Conservation (phyloP, 371 early-diverging fungal genomes). For the Lichtheimia ornata region DNA sequence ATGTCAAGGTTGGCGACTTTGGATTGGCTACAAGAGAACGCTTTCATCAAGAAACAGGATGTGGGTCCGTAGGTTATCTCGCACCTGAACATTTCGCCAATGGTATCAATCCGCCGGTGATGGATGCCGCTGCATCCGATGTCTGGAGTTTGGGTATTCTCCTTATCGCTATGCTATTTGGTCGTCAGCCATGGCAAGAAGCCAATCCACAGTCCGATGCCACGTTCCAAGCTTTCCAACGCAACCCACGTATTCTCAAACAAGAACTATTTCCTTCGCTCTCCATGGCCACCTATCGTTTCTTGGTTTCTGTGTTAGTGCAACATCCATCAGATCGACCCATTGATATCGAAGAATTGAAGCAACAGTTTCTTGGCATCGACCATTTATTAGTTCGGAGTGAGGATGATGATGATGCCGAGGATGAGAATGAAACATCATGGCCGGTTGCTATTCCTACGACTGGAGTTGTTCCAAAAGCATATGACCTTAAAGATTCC, state of each 20-base stretch:
- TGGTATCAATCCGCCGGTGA: neutral
- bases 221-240: constrained; percentile 57
- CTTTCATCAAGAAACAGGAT: constrained; percentile 74
- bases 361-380: constrained; percentile 30
- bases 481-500: constrained; percentile 35
- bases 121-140: constrained; percentile 68
- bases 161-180: constrained; percentile 71
- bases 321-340: constrained; percentile 35
- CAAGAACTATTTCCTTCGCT: constrained; percentile 54
- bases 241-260: constrained; percentile 50
- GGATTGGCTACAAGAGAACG: constrained; percentile 79
- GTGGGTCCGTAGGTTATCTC: constrained; percentile 74
- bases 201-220: constrained; percentile 52
- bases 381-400: constrained; percentile 30
- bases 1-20: constrained; percentile 83
- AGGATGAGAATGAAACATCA: constrained; percentile 16
- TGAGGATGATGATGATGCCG: constrained; percentile 35
- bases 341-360: constrained; percentile 31
- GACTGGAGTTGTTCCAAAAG: constrained; percentile 19
- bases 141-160: constrained; percentile 81
- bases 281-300: constrained; percentile 22
- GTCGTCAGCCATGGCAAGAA: constrained; percentile 82
- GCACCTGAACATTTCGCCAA: constrained; percentile 70
- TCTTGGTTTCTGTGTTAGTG: constrained; percentile 32
- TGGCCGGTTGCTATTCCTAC: constrained; percentile 37